Evolutionary conservation across 345 rosid species (phyloP).

Genomic region (Hibiscus syriacus): DNA sequence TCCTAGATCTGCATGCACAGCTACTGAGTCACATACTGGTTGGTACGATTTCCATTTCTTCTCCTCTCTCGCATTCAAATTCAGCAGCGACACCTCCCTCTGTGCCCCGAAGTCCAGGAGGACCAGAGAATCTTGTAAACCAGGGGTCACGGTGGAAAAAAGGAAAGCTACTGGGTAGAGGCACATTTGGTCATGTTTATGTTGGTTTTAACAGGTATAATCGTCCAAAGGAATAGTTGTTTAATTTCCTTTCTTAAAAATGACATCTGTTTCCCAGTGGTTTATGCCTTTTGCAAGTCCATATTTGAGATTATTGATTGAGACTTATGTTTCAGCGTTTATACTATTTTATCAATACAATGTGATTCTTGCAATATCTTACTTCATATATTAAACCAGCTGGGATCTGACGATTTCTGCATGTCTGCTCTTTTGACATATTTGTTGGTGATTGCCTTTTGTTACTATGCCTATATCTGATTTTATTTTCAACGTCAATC

Average conservation of each 20-base stretch:
- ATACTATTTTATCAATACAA: slow-evolving; percentile 5
- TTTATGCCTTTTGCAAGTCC: not conserved
- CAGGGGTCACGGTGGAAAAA: slow-evolving; percentile 66
- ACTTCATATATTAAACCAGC: not conserved
- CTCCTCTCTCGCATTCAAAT: slow-evolving; percentile 57
- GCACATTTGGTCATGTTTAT: slow-evolving; percentile 78
- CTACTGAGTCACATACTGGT: no score
- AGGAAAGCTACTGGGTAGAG: slow-evolving; percentile 69
- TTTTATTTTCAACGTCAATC: slow-evolving; percentile 7
- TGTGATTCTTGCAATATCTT: not conserved
- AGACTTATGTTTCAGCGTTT: not conserved
- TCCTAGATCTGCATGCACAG: no score
- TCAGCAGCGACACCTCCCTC: slow-evolving; percentile 72
- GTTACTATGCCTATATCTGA: slow-evolving; percentile 5
- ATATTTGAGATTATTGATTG: not conserved
- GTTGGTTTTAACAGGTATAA: slow-evolving; percentile 65
- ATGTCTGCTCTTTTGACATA: not conserved
- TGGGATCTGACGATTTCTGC: not conserved
- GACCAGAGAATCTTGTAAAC: slow-evolving; percentile 52
- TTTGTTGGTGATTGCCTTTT: slow-evolving; percentile 1
- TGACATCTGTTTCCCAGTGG: not conserved
- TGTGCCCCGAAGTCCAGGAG: slow-evolving; percentile 68
- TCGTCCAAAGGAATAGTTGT: not conserved
- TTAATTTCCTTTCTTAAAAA: not conserved
- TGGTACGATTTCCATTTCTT: slow-evolving; percentile 36